Conservation (phyloP, 164 flowering plant species). For the Aristolochia californica region DNA sequence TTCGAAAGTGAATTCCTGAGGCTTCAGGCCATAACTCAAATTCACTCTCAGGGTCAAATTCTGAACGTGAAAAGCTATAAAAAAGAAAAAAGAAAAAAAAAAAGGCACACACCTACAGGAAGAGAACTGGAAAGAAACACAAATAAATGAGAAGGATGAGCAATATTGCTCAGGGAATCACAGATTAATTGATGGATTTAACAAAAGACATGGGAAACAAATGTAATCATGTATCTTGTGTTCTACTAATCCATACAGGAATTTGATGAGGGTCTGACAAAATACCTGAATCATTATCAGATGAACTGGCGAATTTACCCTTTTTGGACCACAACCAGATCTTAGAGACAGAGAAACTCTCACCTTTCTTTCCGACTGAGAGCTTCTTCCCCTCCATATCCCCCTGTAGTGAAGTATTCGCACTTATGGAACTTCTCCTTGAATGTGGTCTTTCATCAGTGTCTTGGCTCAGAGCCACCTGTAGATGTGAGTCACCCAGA, state of each 20-base stretch:
- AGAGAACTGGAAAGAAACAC: no score
- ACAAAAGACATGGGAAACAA: neutral
- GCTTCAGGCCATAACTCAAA: no score
- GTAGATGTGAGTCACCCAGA: slow-evolving; percentile 41
- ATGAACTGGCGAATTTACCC: slow-evolving; percentile 27
- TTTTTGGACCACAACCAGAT: slow-evolving; percentile 88
- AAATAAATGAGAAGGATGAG: neutral
- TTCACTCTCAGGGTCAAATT: no score
- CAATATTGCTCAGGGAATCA: neutral
- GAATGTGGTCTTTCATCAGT: slow-evolving; percentile 5
- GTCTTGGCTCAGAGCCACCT: slow-evolving; percentile 21
- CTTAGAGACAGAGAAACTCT: slow-evolving; percentile 87
- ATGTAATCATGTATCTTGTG: slow-evolving; percentile 13
- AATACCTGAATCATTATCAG: slow-evolving; percentile 10
- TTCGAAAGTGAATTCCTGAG: no score
- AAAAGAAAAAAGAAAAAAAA: neutral
- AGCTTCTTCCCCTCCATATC: slow-evolving; percentile 48
- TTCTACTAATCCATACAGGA: slow-evolving; percentile 20
- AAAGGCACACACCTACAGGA: no score
- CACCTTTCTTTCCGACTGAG: slow-evolving; percentile 40
- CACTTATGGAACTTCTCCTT: slow-evolving; percentile 16
- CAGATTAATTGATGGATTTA: neutral
- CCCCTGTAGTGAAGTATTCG: slow-evolving; percentile 17
- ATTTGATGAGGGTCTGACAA: slow-evolving; percentile 15
- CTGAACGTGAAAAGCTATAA: neutral